phyloP scores from a whole-genome alignment of 208 protist genomes.

The Wallacemonas rigidus region DNA sequence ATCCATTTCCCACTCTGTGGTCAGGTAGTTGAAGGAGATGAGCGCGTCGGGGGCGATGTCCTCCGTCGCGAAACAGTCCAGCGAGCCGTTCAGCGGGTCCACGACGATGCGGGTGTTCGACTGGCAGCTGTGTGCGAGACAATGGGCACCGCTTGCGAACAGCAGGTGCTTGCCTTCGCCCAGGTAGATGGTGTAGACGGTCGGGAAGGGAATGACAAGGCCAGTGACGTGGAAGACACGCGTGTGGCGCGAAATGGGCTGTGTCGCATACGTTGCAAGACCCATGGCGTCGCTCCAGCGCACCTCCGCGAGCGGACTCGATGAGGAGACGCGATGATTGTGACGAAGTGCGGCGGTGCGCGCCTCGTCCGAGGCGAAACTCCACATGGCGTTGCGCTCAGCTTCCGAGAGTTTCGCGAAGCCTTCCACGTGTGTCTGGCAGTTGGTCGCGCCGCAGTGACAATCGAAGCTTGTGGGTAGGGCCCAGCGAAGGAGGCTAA shows the following conservation, averaged over 20 bases:
- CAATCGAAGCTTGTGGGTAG: slow-evolving; percentile 46
- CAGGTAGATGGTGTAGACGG: slow-evolving; percentile 85
- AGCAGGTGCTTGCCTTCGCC: slow-evolving; percentile 81
- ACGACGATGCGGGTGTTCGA: slow-evolving; percentile 83
- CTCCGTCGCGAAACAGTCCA: slow-evolving; percentile 64
- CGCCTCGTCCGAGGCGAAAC: slow-evolving; percentile 37
- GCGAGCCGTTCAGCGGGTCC: slow-evolving; percentile 53
- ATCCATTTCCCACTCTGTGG: slow-evolving; percentile 90
- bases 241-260: slow-evolving; percentile 51
- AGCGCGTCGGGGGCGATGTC: slow-evolving; percentile 67
- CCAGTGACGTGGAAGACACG: slow-evolving; percentile 73
- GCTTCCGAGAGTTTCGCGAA: slow-evolving; percentile 43
- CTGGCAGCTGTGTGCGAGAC: slow-evolving; percentile 77
- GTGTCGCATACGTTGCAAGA: slow-evolving; percentile 57
- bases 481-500: slow-evolving; percentile 59
- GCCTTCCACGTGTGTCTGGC: slow-evolving; percentile 38
- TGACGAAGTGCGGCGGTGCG: slow-evolving; percentile 45
- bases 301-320: slow-evolving; percentile 49
- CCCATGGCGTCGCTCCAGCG: slow-evolving; percentile 43
- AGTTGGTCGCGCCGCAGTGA: slow-evolving; percentile 43
- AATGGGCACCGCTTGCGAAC: slow-evolving; percentile 72
- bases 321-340: slow-evolving; percentile 39
- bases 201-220: slow-evolving; percentile 78
- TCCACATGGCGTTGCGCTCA: slow-evolving; percentile 46
- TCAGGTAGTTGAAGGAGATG: slow-evolving; percentile 87